phyloP scores from a whole-genome alignment of 164 flowering plant species.

The Annona cherimola region DNA sequence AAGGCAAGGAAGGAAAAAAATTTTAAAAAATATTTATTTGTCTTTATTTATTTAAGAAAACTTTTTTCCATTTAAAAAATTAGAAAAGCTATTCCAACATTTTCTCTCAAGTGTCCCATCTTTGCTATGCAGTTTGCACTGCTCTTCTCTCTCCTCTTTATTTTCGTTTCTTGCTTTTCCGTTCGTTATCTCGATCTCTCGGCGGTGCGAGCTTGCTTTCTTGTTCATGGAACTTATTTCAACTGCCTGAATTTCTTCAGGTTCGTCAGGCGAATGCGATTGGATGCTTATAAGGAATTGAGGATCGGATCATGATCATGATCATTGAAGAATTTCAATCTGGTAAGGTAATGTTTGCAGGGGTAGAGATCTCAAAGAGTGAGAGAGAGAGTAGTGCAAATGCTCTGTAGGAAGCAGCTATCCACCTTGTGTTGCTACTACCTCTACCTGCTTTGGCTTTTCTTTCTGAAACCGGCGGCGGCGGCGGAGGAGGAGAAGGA shows the following conservation, averaged over 20 bases:
- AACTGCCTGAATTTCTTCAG: not conserved
- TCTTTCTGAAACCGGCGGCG: slow-evolving; percentile 1
- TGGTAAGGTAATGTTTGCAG: not conserved
- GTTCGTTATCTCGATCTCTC: not conserved
- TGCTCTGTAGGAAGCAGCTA: slow-evolving; percentile 11
- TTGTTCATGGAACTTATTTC: not conserved
- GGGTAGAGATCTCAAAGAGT: not conserved
- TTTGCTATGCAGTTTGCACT: slow-evolving; percentile 6
- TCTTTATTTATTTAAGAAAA: too few relatives aligned
- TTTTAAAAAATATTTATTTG: slow-evolving; percentile 22
- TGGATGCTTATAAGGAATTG: not conserved
- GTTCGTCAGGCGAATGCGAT: not conserved
- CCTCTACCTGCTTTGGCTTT: slow-evolving; percentile 10
- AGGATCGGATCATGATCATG: not conserved
- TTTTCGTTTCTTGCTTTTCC: not conserved
- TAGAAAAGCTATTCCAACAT: slow-evolving; percentile 2
- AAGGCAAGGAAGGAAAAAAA: too few relatives aligned
- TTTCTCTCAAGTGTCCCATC: slow-evolving; percentile 27
- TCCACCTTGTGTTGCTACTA: slow-evolving; percentile 6
- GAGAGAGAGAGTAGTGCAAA: not conserved
- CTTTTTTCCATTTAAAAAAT: too few relatives aligned
- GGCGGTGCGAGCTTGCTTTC: not conserved
- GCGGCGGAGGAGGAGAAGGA: too few relatives aligned
- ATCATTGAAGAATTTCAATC: not conserved
- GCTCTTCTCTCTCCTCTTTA: not conserved